Evolutionary conservation across 2,329 filamentous ascomycete species (phyloP).

Genomic region (Penicillium sp.): DNA sequence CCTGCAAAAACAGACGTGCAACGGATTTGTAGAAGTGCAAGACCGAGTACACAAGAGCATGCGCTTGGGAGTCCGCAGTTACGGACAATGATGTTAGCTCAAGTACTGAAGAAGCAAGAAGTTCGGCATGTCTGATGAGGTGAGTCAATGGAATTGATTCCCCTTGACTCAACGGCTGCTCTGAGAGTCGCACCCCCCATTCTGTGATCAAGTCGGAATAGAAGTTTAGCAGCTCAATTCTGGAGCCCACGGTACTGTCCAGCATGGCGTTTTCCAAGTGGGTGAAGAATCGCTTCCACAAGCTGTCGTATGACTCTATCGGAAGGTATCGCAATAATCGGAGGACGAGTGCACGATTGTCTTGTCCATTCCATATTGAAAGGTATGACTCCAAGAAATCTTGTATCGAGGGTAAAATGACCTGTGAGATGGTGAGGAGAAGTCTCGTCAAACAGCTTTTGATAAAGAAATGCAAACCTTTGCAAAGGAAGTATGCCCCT

Average conservation of each 20-base stretch:
- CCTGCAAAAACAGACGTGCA: constrained; percentile 51
- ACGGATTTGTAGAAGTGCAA: constrained; percentile 65
- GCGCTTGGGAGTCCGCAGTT: constrained; percentile 8
- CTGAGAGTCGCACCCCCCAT: constrained; percentile 38
- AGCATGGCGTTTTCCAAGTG: constrained; percentile 39
- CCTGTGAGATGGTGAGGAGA: constrained; percentile 17
- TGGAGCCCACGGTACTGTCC: constrained; percentile 42
- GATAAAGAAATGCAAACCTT: constrained; percentile 26
- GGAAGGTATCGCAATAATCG: constrained; percentile 30
- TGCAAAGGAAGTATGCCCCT: constrained; percentile 32
- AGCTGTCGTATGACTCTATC: constrained; percentile 25
- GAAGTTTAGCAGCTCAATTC: constrained; percentile 56
- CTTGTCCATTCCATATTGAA: constrained; percentile 56
- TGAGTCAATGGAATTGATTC: constrained; percentile 34
- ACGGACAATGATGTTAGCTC: constrained; percentile 44
- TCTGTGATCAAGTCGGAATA: constrained; percentile 62
- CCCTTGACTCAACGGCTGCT: constrained; percentile 20
- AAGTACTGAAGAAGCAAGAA: constrained; percentile 54
- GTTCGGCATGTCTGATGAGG: constrained; percentile 46
- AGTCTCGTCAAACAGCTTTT: neutral
- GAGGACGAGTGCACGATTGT: constrained; percentile 43
- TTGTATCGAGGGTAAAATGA: constrained; percentile 28
- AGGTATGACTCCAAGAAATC: constrained; percentile 48
- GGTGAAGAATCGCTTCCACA: constrained; percentile 34
- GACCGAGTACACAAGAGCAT: constrained; percentile 45